phyloP scores from a whole-genome alignment of 83 land plant genomes.

The Thuja plicata region DNA sequence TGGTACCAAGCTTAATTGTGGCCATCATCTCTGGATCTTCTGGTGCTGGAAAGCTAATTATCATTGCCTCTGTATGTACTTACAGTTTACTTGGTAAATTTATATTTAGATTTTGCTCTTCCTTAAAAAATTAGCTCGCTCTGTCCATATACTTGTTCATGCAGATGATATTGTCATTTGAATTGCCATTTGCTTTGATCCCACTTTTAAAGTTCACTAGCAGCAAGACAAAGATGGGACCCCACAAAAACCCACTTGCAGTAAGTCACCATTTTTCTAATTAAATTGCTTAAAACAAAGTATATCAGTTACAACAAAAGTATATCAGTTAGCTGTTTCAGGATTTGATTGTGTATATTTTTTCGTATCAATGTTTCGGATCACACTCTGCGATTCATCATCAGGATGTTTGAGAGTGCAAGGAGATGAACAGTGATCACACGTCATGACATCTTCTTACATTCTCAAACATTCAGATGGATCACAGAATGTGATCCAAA shows the following conservation, averaged over 20 bases:
- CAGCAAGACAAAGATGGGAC: conserved; percentile 38
- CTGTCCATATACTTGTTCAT: not conserved
- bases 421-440: too few relatives aligned
- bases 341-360: too few relatives aligned
- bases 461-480: too few relatives aligned
- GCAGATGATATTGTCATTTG: conserved; percentile 37
- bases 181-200: conserved; percentile 33
- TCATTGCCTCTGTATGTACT: conserved; percentile 27
- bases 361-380: too few relatives aligned
- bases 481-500: too few relatives aligned
- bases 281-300: too few relatives aligned
- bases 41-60: conserved; percentile 34
- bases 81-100: not conserved
- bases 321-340: too few relatives aligned
- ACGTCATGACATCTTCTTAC: too few relatives aligned
- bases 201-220: conserved; percentile 41
- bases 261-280: conserved; percentile 22
- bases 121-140: not conserved
- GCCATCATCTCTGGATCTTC: conserved; percentile 28
- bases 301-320: too few relatives aligned
- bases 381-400: too few relatives aligned
- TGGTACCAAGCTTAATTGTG: conserved; percentile 26
- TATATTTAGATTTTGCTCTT: not conserved
- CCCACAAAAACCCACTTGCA: conserved; percentile 43
- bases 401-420: too few relatives aligned